Base-by-base conservation (phyloP, 148 eudicot genomes). In the Silene latifolia region DNA sequence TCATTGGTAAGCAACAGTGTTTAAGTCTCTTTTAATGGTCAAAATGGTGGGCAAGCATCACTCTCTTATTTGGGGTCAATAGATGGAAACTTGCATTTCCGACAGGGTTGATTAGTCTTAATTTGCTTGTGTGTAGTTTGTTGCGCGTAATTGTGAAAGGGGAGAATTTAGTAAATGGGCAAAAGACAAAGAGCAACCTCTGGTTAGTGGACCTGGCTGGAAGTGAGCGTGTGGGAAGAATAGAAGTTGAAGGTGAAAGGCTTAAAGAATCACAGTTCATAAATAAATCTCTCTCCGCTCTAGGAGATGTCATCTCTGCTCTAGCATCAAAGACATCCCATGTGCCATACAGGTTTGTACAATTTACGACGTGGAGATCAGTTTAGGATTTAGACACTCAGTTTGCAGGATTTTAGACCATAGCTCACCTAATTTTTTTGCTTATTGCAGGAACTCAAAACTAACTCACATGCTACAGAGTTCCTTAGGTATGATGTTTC, bases 171-270 rank as follows among this genome's bases (percentile, higher is more conserved):
- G 75, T 95, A 39, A 92, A 84, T 80, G 92, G 96, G 39, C 87
- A 86, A 58, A 86, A 80, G 81, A 92, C 98, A 71, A 92, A 84
- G 80, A 92, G 98, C 88, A 86, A 92, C 76, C 90, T 95, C 64
- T 94, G 98, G 98, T 80, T 95, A 80, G 97, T 95, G 6, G 98
- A 95, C 77, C 88, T 95, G 89, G 98, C 98, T 60, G 98, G 98
- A 69, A 95, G 98, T 73, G 98, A 95, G 76, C 96, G 98, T 39
- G 82, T 94, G 39, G 97, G 93, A 23, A 87, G 87, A 84, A 91
- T 88, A 77, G 93, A 91, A 83, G 97, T 89, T 77, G 97, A 92
- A 86, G 98, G 98, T 67, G 98, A 94, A 75, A 86, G 98, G 74
- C 78, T 94, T 74, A 94, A 94, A 79, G 98, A 94, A 79, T 94